Conservation (phyloP, 352 stramenopile genomes). For the Pythium aquatile region DNA sequence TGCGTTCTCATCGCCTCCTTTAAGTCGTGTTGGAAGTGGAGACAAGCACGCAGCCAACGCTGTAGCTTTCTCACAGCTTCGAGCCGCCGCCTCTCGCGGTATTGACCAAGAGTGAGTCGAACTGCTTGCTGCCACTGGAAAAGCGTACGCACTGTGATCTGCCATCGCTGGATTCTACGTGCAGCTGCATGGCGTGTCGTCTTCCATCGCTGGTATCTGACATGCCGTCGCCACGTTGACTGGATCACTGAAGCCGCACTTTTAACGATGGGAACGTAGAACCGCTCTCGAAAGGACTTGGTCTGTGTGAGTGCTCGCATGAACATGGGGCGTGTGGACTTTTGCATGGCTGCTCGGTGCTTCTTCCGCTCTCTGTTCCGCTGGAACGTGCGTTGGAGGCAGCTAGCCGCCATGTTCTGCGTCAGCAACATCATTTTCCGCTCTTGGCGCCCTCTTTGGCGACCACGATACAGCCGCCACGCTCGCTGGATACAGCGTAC, state of each 20-base stretch:
- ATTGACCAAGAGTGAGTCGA: not conserved
- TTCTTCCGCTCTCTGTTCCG: conserved; percentile 31
- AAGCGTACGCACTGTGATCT: not conserved
- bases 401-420: conserved; percentile 40
- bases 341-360: conserved; percentile 30
- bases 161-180: conserved; percentile 15
- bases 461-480: conserved; percentile 29
- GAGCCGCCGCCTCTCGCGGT: not conserved
- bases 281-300: conserved; percentile 33
- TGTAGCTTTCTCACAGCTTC: conserved; percentile 5
- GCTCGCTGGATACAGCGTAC: conserved; percentile 37
- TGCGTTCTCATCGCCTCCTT: conserved; percentile 21
- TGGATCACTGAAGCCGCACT: conserved; percentile 49
- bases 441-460: conserved; percentile 20
- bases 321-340: conserved; percentile 49
- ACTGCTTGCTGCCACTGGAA: conserved; percentile 16
- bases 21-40: not conserved
- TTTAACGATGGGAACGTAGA: conserved; percentile 36
- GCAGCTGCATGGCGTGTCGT: not conserved
- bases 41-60: not conserved
- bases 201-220: conserved; percentile 19
- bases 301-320: conserved; percentile 32
- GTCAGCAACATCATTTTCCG: conserved; percentile 31
- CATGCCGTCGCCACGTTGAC: conserved; percentile 46
- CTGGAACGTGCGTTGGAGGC: conserved; percentile 48